Evolutionary conservation across 1,284 basidiomycete species (phyloP).

Genomic region (Exsudoporus floridanus): DNA sequence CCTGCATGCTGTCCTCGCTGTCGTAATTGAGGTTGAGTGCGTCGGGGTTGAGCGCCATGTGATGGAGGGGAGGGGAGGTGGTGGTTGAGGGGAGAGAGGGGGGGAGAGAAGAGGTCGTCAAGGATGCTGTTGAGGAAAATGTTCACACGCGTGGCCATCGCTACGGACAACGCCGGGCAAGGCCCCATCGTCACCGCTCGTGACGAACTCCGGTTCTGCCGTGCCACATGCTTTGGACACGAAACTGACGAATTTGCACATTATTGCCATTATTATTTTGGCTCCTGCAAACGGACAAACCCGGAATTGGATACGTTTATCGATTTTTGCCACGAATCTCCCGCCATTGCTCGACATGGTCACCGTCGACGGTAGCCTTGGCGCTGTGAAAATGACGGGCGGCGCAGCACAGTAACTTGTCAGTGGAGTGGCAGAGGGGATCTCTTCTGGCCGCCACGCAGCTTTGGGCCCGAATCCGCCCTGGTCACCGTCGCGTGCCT

Average conservation of each 20-base stretch:
- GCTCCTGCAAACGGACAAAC: constrained; percentile 2
- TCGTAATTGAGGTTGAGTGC: constrained; percentile 38
- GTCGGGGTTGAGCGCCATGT: constrained; percentile 39
- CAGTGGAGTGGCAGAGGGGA: neutral
- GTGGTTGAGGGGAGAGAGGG: constrained; percentile 35
- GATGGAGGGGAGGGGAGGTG: constrained; percentile 30
- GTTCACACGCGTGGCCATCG: constrained; percentile 70
- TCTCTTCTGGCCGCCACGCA: constrained; percentile 10
- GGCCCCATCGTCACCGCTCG: constrained; percentile 64
- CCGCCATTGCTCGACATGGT: constrained; percentile 14
- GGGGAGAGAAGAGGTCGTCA: constrained; percentile 49
- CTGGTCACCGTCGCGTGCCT: constrained; percentile 11
- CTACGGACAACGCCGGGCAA: constrained; percentile 70
- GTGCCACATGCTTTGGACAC: constrained; percentile 36
- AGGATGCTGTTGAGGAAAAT: constrained; percentile 64
- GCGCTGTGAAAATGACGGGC: neutral
- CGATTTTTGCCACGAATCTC: constrained; percentile 9
- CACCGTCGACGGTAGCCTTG: constrained; percentile 2
- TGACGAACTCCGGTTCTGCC: constrained; percentile 42
- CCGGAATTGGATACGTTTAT: neutral
- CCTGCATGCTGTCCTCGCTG: constrained; percentile 45
- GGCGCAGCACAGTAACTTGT: neutral
- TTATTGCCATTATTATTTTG: constrained; percentile 16
- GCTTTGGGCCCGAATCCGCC: constrained; percentile 8
- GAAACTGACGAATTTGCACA: constrained; percentile 23